Evolutionary conservation across 2,329 filamentous ascomycete genomes (phyloP), one percentile per base, ranked within the genome.

Genomic region (Cercospora sp.): DNA sequence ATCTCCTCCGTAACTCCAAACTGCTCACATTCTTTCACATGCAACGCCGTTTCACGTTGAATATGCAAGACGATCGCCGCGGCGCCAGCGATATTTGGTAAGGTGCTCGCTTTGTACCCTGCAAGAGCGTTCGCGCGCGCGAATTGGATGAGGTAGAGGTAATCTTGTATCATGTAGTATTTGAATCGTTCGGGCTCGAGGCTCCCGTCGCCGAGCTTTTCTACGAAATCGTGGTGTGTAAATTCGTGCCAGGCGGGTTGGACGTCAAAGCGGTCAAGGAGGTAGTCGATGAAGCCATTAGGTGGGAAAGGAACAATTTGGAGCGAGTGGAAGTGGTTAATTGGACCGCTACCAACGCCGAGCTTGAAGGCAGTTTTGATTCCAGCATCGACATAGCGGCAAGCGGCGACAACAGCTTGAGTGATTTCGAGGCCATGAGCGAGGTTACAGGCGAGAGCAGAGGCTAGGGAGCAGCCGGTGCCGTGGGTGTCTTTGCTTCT

Each of bases 381-480:
- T 1, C 87, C 91, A 5, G 85, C 89, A 73, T 92, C 89, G 57
- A 94, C 83, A 76, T 93, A 94, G 55, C 86, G 83, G 71, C 89
- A 91, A 1, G 89, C 90, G n/a, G 84, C 82, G 64, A 84, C 85
- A n/a, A 92, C 90, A 33, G 91, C 88, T 51, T 82, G 78, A 0
- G 84, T 79, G 1, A 91, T 82, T 5, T 83, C 80, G 60, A 86
- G 76, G 0, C 88, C 89, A 63, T 82, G 85, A 13, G 90, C 85
- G 7, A 94, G 79, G 69, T 91, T 90, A n/a, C 89, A 90, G 1
- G 91, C 89, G 74, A 94, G 91, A 3, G 91, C 90, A 69, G 91
- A 97, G 48, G 95, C 95, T 68, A 98, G 85, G 9, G 93, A 96
- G 77, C 95, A 99, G 3, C 95, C 95, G 0, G 95, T 98, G 0